Conservation (phyloP, 1,284 basidiomycete species). For the Cerrena zonata region DNA sequence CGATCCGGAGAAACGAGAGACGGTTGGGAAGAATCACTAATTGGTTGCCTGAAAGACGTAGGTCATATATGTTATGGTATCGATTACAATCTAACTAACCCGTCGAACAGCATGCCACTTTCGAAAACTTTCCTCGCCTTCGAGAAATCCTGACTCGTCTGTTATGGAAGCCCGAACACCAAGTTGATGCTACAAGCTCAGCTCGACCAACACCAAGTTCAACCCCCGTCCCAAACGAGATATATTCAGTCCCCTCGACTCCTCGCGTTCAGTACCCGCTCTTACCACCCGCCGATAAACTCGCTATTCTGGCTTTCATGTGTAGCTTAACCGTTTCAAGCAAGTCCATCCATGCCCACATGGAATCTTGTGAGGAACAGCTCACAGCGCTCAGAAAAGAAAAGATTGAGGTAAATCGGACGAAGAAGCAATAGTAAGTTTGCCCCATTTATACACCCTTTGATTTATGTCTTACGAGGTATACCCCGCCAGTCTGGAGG, state of each 20-base stretch:
- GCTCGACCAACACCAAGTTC: slow-evolving; percentile 36
- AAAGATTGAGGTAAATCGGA: slow-evolving; percentile 87
- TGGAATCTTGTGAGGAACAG: slow-evolving; percentile 86
- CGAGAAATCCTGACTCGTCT: slow-evolving; percentile 72
- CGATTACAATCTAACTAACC: not conserved
- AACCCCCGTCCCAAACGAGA: slow-evolving; percentile 31
- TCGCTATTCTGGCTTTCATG: slow-evolving; percentile 82
- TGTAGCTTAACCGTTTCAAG: slow-evolving; percentile 87
- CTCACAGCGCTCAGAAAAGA: slow-evolving; percentile 91
- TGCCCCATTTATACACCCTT: not conserved
- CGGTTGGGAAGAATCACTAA: slow-evolving; percentile 81
- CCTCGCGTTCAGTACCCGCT: slow-evolving; percentile 71
- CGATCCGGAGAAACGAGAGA: slow-evolving; percentile 59
- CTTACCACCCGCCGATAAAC: slow-evolving; percentile 73
- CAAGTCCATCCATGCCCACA: slow-evolving; percentile 78
- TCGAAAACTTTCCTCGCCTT: slow-evolving; percentile 68
- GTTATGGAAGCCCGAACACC: slow-evolving; percentile 57
- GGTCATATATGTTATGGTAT: slow-evolving; percentile 25
- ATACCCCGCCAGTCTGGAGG: slow-evolving; percentile 50
- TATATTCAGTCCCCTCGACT: slow-evolving; percentile 33
- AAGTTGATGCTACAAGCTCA: slow-evolving; percentile 33
- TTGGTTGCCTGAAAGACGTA: slow-evolving; percentile 87
- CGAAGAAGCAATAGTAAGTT: slow-evolving; percentile 80
- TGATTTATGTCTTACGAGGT: slow-evolving; percentile 6
- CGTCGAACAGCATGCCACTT: slow-evolving; percentile 61